Conservation (phyloP, 371 early-diverging fungal genomes). For the Neoconidiobolus thromboides region DNA sequence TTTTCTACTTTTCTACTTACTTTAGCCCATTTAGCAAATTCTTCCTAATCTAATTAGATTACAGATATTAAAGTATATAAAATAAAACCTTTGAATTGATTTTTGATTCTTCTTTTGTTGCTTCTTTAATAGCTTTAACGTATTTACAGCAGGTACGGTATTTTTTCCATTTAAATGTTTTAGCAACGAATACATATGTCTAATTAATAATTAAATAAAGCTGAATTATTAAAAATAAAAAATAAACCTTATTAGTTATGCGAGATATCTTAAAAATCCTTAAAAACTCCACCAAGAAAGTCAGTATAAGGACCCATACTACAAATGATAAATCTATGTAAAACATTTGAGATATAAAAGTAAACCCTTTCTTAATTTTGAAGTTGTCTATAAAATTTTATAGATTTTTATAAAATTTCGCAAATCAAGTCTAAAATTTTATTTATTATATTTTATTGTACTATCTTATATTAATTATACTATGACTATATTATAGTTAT, state of each 20-base stretch:
- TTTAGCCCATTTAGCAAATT: constrained; percentile 3
- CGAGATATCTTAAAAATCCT: background rate
- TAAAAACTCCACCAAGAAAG: background rate
- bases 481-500: no score
- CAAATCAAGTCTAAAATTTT: no score
- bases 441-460: no score
- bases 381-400: background rate
- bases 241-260: background rate
- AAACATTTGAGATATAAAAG: background rate
- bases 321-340: background rate
- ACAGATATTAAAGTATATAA: background rate
- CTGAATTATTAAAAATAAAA: background rate
- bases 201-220: background rate
- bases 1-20: background rate
- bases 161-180: background rate
- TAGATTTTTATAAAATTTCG: background rate
- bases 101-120: background rate
- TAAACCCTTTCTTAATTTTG: background rate
- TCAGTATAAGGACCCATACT: background rate
- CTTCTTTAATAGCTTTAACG: background rate
- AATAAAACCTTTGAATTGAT: constrained; percentile 1
- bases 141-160: background rate
- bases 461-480: no score
- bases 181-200: background rate
- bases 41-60: background rate